Evolutionary conservation across 2,329 filamentous ascomycete genomes (phyloP).

Genomic region (Fusarium sterilihyphosum): DNA sequence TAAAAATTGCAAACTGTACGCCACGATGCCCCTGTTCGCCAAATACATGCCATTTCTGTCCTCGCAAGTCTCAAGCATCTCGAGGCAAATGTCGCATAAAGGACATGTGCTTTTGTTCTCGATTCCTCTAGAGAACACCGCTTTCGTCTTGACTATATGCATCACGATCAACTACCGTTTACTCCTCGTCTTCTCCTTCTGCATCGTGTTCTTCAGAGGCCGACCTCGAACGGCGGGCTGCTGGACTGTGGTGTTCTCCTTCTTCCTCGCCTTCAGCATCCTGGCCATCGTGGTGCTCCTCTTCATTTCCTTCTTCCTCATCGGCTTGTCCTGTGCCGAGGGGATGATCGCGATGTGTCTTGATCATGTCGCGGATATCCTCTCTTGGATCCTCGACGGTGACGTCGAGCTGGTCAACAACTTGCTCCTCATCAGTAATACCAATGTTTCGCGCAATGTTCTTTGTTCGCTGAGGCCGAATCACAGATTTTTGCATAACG

Average conservation of each 20-base stretch:
- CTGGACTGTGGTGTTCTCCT: slow-evolving; percentile 30
- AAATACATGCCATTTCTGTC: slow-evolving; percentile 17
- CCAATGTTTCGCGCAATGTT: slow-evolving; percentile 67
- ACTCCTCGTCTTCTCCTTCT: slow-evolving; percentile 59
- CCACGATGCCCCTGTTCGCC: slow-evolving; percentile 28
- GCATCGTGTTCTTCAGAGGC: slow-evolving; percentile 52
- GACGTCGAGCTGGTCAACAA: slow-evolving; percentile 66
- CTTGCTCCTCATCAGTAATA: slow-evolving; percentile 60
- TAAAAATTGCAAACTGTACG: slow-evolving; percentile 30
- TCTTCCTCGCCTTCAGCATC: slow-evolving; percentile 41
- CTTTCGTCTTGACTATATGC: slow-evolving; percentile 58
- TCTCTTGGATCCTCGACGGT: slow-evolving; percentile 65
- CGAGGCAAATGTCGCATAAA: slow-evolving; percentile 4
- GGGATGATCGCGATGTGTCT: slow-evolving; percentile 62
- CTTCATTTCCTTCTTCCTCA: slow-evolving; percentile 48
- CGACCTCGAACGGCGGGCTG: slow-evolving; percentile 41
- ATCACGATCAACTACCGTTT: slow-evolving; percentile 41
- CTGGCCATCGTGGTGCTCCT: slow-evolving; percentile 44
- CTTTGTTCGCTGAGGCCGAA: slow-evolving; percentile 71
- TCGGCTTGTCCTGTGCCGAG: slow-evolving; percentile 58
- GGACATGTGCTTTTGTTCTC: neutral
- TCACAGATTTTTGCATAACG: slow-evolving; percentile 70
- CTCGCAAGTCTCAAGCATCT: neutral
- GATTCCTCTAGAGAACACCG: neutral
- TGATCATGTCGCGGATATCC: slow-evolving; percentile 62